phyloP scores from a whole-genome alignment of 768 basidiomycete genomes.

The Mycena crocata region DNA sequence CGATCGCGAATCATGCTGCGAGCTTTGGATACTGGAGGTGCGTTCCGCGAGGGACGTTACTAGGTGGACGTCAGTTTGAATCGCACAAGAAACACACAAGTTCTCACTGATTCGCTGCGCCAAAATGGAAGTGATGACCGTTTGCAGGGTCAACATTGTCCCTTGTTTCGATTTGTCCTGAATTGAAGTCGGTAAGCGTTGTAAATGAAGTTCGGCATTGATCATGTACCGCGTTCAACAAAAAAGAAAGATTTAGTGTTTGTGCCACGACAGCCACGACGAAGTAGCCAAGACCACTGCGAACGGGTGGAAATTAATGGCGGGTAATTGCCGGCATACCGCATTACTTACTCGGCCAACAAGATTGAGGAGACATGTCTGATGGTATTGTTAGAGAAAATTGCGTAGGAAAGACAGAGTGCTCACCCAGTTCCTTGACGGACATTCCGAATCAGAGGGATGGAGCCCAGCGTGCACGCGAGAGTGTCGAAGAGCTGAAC shows the following conservation, averaged over 20 bases:
- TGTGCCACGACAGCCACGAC: neutral
- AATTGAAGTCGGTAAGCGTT: neutral
- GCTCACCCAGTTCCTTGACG: neutral
- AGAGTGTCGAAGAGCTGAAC: slow-evolving; percentile 1
- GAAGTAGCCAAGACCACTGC: slow-evolving; percentile 1
- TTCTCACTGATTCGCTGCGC: slow-evolving; percentile 1
- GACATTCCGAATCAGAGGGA: neutral
- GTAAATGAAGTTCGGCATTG: neutral
- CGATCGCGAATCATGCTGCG: neutral
- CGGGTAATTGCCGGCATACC: neutral
- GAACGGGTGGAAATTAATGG: neutral
- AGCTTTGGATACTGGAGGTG: neutral
- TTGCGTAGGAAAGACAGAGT: neutral
- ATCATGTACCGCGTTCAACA: neutral
- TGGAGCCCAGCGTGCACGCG: neutral
- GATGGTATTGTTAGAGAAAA: neutral
- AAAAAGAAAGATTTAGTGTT: neutral
- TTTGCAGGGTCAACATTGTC: slow-evolving; percentile 1
- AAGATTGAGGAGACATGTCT: neutral
- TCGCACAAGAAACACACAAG: neutral
- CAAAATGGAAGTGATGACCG: slow-evolving; percentile 3
- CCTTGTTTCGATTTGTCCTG: slow-evolving; percentile 3
- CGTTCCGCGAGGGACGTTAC: slow-evolving; percentile 1
- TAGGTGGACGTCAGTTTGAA: neutral
- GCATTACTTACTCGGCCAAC: neutral